A percentile compares a stretch with the other conserved stretches of the same genome.
Evolutionary conservation across 495 filamentous ascomycete species (phyloP).

Genomic region (Hyaloscypha variabilis): DNA sequence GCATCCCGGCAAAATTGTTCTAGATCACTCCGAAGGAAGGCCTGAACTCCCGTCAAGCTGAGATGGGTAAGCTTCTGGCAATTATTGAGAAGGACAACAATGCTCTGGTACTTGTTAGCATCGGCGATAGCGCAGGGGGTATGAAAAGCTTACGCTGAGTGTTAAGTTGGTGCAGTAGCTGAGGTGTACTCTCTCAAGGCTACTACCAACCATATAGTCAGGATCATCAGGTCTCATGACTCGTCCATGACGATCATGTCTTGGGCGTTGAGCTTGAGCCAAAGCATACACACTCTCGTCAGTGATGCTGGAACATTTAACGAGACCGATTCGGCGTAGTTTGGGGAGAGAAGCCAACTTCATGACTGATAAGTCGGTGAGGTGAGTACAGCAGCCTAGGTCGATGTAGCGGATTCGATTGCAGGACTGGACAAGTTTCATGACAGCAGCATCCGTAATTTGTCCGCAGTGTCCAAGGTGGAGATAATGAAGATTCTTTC

Average conservation of each 20-base stretch:
- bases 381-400: constrained; percentile 86
- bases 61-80: constrained; percentile 94
- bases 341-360: constrained; percentile 88
- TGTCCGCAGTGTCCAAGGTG: constrained; percentile 92
- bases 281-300: constrained; percentile 85
- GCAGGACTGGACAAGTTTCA: constrained; percentile 78
- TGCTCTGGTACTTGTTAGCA: constrained; percentile 63
- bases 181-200: constrained; percentile 90
- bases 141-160: constrained; percentile 62
- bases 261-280: constrained; percentile 55
- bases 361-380: constrained; percentile 87
- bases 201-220: constrained; percentile 34
- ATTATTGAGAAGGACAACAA: constrained; percentile 83
- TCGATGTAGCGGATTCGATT: constrained; percentile 98
- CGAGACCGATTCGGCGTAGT: constrained; percentile 88
- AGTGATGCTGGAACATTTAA: constrained; percentile 90
- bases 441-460: constrained; percentile 86
- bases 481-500: constrained; percentile 95
- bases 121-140: background rate
- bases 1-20: constrained; percentile 84
- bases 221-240: constrained; percentile 51
- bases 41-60: constrained; percentile 91
- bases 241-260: constrained; percentile 40
- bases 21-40: constrained; percentile 76
- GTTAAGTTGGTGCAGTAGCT: constrained; percentile 91